Evolutionary conservation across 352 stramenopile species (phyloP).

Genomic region (Thalassiosira mediterranea): DNA sequence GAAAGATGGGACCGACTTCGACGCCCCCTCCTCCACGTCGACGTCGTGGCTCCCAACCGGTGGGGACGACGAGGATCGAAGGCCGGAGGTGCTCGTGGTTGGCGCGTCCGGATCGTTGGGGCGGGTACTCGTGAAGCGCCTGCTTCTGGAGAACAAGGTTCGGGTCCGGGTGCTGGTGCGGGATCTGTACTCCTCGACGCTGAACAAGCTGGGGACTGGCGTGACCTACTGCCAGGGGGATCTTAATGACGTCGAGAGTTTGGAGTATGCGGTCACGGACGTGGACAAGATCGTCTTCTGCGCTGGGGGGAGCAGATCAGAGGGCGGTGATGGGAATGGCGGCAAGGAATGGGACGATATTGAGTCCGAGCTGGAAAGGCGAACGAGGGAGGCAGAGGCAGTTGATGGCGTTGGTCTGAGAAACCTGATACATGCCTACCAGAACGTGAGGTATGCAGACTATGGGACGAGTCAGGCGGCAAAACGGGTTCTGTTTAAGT

Average conservation of each 20-base stretch:
- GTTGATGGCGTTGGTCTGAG: constrained; percentile 75
- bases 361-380: constrained; percentile 47
- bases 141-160: constrained; percentile 71
- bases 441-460: constrained; percentile 79
- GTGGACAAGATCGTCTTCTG: constrained; percentile 85
- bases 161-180: constrained; percentile 76
- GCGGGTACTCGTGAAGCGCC: constrained; percentile 61
- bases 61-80: constrained; percentile 50
- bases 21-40: constrained; percentile 1
- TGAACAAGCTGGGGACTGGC: constrained; percentile 75
- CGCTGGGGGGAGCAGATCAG: constrained; percentile 44
- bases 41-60: no score
- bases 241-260: constrained; percentile 76
- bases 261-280: constrained; percentile 84
- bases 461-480: constrained; percentile 77
- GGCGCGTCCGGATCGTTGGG: constrained; percentile 70
- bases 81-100: constrained; percentile 79
- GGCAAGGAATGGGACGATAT: constrained; percentile 54
- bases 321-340: constrained; percentile 32
- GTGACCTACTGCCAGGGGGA: constrained; percentile 82
- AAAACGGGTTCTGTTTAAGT: constrained; percentile 83
- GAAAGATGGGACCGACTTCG: constrained; percentile 5
- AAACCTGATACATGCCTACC: constrained; percentile 79
- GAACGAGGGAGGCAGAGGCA: constrained; percentile 57
- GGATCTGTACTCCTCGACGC: constrained; percentile 80